Percentiles rank a stretch among this genome's conserved stretches.
Evolutionary conservation across 2,329 filamentous ascomycete genomes (phyloP).

Genomic region (Volutella citrinella): DNA sequence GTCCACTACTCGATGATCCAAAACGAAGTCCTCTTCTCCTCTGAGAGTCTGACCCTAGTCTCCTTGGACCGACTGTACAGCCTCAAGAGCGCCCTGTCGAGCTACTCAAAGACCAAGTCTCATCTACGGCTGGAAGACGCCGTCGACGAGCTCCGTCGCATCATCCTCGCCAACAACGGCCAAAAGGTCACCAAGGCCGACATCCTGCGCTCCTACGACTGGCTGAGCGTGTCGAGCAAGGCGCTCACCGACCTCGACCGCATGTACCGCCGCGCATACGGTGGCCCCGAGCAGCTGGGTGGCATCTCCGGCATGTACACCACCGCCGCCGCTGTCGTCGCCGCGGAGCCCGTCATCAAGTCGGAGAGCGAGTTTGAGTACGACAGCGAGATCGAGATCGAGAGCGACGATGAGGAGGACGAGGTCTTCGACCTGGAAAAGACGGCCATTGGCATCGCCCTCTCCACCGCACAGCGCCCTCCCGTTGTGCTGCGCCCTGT

Average conservation of each 20-base stretch:
- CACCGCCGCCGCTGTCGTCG: too few relatives aligned
- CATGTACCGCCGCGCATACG: slow-evolving; percentile 57
- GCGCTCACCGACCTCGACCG: slow-evolving; percentile 53
- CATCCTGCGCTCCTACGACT: slow-evolving; percentile 54
- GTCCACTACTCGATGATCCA: slow-evolving; percentile 56
- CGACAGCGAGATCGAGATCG: slow-evolving; percentile 19
- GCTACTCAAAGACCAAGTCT: slow-evolving; percentile 48
- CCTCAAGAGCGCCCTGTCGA: slow-evolving; percentile 59
- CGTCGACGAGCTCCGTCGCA: slow-evolving; percentile 60
- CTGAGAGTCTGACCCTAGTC: slow-evolving; percentile 57
- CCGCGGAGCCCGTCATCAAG: slow-evolving; percentile 23
- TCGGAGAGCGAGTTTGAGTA: slow-evolving; percentile 18
- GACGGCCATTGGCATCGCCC: slow-evolving; percentile 21
- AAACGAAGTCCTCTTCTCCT: slow-evolving; percentile 59
- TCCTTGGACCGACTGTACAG: slow-evolving; percentile 62
- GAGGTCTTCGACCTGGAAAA: slow-evolving; percentile 11
- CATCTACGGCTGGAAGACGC: slow-evolving; percentile 53
- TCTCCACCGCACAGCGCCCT: slow-evolving; percentile 18
- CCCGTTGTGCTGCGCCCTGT: too few relatives aligned
- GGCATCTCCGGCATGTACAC: slow-evolving; percentile 42
- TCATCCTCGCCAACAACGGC: slow-evolving; percentile 53
- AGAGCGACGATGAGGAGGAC: slow-evolving; percentile 16
- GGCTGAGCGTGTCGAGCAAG: slow-evolving; percentile 49
- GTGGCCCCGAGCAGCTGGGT: slow-evolving; percentile 42
- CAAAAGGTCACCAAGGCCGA: slow-evolving; percentile 47